A percentile compares a stretch with the other conserved stretches of the same genome.
These are phyloP conservation scores for Linanthus parryae DNA, from an alignment of 148 eudicot species.

Conservation along the genomic window DNA sequence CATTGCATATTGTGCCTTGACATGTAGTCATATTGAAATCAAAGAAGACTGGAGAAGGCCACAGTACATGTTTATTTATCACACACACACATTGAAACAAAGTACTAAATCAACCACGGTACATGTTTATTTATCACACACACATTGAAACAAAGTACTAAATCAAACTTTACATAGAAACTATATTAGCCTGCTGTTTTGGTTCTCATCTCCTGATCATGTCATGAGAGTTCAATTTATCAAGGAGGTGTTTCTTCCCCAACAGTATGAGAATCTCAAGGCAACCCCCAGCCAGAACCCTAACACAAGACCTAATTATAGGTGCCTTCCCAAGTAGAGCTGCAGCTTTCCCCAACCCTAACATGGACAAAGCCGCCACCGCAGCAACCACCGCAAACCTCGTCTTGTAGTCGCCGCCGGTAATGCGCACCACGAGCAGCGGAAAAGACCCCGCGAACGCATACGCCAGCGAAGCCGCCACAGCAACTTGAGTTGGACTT, in stretches of 20 bases:
- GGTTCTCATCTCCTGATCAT: too few species aligned
- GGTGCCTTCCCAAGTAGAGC: conserved; percentile 4
- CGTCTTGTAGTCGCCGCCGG: not conserved
- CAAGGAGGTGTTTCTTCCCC: not conserved
- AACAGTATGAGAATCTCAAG: not conserved
- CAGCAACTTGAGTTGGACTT: not conserved
- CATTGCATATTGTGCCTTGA: too few species aligned
- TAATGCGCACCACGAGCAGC: not conserved
- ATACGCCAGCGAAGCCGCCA: not conserved
- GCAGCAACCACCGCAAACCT: not conserved
- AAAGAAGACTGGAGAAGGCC: too few species aligned
- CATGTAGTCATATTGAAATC: too few species aligned
- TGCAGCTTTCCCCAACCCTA: not conserved
- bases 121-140: too few species aligned
- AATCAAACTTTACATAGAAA: too few species aligned
- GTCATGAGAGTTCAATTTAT: too few species aligned
- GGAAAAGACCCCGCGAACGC: not conserved
- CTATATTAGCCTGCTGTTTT: too few species aligned
- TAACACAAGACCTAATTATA: not conserved
- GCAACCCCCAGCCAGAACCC: conserved; percentile 3
- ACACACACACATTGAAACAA: too few species aligned
- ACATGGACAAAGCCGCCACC: not conserved
- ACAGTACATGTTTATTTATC: too few species aligned
- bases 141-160: too few species aligned
- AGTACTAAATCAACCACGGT: too few species aligned